A percentile compares a stretch with the other conserved stretches of the same genome.
Evolutionary conservation across 2,329 filamentous ascomycete species (phyloP).

Genomic region (Trichoderma semiorbis): DNA sequence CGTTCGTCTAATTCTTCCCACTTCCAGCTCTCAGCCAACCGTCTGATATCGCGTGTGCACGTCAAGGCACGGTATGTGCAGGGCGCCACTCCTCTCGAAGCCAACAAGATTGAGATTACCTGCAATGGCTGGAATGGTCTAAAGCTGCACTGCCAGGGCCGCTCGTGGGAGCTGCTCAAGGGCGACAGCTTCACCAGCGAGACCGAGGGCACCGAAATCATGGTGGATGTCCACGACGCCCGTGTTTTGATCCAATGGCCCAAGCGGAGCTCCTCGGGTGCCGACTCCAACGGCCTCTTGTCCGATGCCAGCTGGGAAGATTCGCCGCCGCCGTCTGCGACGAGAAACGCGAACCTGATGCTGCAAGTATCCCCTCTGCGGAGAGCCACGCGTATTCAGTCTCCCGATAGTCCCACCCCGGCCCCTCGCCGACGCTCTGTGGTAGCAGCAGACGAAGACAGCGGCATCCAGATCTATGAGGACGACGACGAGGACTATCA

Average conservation of each 20-base stretch:
- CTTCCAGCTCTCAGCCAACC: conserved; percentile 88
- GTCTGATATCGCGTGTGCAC: conserved; percentile 88
- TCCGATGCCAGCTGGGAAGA: conserved; percentile 73
- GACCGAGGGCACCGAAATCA: conserved; percentile 82
- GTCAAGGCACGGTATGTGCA: conserved; percentile 82
- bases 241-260: conserved; percentile 91
- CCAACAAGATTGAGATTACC: conserved; percentile 78
- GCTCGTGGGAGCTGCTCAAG: conserved; percentile 80
- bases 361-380: conserved; percentile 61
- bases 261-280: conserved; percentile 40
- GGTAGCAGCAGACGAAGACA: conserved; percentile 37
- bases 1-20: conserved; percentile 94
- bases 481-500: conserved; percentile 44
- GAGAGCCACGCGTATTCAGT: conserved; percentile 57
- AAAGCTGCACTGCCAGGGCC: conserved; percentile 86
- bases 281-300: conserved; percentile 46
- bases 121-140: conserved; percentile 96
- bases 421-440: conserved; percentile 46
- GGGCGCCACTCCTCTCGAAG: conserved; percentile 62
- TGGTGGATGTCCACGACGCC: conserved; percentile 91
- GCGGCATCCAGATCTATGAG: conserved; percentile 68
- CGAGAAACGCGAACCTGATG: conserved; percentile 33
- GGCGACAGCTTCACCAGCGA: conserved; percentile 88
- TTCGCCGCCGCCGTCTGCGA: conserved; percentile 44
- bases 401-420: conserved; percentile 68